These are phyloP conservation scores for Pichia membranifaciens DNA, from an alignment of 805 yeast genomes.

Conservation along the genomic window DNA sequence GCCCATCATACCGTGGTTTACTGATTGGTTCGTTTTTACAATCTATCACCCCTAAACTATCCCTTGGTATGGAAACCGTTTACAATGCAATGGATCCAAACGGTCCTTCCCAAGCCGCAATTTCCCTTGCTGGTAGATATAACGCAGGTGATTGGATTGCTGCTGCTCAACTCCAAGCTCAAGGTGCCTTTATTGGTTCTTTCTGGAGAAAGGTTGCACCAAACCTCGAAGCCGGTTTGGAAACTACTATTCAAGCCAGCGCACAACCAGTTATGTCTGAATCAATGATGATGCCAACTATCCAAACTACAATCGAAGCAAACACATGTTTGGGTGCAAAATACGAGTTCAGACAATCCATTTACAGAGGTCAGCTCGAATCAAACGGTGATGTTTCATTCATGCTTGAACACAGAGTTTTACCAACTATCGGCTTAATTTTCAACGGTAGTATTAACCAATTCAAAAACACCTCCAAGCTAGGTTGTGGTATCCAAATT, in stretches of 20 bases:
- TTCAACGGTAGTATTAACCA: slow-evolving; percentile 92
- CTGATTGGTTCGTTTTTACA: slow-evolving; percentile 88
- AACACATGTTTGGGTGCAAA: slow-evolving; percentile 92
- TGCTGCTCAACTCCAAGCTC: slow-evolving; percentile 87
- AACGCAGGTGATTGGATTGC: slow-evolving; percentile 88
- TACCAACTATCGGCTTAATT: slow-evolving; percentile 83
- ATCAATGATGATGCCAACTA: slow-evolving; percentile 63
- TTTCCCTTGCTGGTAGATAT: slow-evolving; percentile 86
- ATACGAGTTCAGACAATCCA: slow-evolving; percentile 94
- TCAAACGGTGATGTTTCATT: slow-evolving; percentile 86
- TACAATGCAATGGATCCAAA: slow-evolving; percentile 68
- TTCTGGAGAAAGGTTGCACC: slow-evolving; percentile 93
- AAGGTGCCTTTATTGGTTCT: slow-evolving; percentile 82
- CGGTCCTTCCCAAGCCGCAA: slow-evolving; percentile 84
- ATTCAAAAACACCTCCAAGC: slow-evolving; percentile 63
- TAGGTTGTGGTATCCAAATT: slow-evolving; percentile 93
- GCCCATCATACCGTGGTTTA: slow-evolving; percentile 81
- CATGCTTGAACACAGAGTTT: slow-evolving; percentile 85
- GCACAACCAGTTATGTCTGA: slow-evolving; percentile 72
- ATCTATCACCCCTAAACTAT: slow-evolving; percentile 73
- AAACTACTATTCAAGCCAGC: slow-evolving; percentile 74
- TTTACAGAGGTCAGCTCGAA: slow-evolving; percentile 92
- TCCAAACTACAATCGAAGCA: slow-evolving; percentile 84
- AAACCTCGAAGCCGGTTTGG: slow-evolving; percentile 91
- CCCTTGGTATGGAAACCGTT: slow-evolving; percentile 89